These are phyloP conservation scores for Amesomyces nigricolor DNA, from an alignment of 2,329 filamentous ascomycete species.

Conservation along the genomic window DNA sequence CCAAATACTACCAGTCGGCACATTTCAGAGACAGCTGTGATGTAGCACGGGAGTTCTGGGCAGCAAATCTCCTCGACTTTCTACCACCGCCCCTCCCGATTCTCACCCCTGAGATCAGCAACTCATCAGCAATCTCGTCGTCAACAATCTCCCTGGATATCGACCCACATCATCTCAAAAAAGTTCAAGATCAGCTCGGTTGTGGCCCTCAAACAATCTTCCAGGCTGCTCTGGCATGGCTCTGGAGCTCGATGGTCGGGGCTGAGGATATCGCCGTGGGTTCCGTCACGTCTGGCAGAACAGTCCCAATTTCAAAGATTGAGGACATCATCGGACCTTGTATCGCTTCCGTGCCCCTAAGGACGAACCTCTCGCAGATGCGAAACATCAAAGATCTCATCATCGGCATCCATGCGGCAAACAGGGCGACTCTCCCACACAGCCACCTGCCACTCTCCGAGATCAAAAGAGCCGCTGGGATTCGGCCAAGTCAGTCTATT, in stretches of 20 bases:
- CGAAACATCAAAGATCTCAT: slow-evolving; percentile 56
- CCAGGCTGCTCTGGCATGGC: slow-evolving; percentile 62
- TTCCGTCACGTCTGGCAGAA: slow-evolving; percentile 75
- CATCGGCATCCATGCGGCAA: slow-evolving; percentile 56
- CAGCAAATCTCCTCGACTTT: slow-evolving; percentile 54
- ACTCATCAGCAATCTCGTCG: not conserved
- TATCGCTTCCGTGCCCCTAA: slow-evolving; percentile 67
- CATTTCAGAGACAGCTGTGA: slow-evolving; percentile 31
- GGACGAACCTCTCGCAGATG: slow-evolving; percentile 52
- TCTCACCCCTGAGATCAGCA: slow-evolving; percentile 31
- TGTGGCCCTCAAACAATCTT: slow-evolving; percentile 67
- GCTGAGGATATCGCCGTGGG: slow-evolving; percentile 65
- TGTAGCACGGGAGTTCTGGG: slow-evolving; percentile 61
- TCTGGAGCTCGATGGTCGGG: slow-evolving; percentile 62
- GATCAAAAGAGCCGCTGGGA: slow-evolving; percentile 57
- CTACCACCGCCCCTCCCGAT: slow-evolving; percentile 53
- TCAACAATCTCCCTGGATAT: slow-evolving; percentile 31
- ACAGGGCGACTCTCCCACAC: slow-evolving; percentile 60
- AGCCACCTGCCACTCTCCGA: slow-evolving; percentile 59
- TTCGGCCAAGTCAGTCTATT: slow-evolving; percentile 51
- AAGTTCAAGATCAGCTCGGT: slow-evolving; percentile 36
- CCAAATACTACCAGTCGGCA: slow-evolving; percentile 40
- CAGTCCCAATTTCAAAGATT: slow-evolving; percentile 62
- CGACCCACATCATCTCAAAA: slow-evolving; percentile 31
- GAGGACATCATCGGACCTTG: slow-evolving; percentile 76